Evolutionary conservation across 129 eudicot species (phyloP), one percentile per base, ranked within the genome.

Genomic region (Smallanthus sonchifolius): DNA sequence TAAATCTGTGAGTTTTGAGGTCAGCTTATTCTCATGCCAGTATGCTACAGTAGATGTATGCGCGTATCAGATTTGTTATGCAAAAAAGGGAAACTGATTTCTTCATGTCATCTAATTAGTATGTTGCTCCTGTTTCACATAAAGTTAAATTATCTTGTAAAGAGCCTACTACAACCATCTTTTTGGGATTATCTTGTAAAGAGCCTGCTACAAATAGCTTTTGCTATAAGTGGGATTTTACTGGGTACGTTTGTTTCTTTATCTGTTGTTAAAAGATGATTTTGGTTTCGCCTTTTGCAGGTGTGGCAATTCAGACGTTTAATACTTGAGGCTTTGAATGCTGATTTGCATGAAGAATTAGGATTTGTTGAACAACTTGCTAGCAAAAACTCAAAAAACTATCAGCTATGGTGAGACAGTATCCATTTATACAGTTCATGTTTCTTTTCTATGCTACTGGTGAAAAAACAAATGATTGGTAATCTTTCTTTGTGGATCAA

Each of bases 241-340:
- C 30, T 24, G 30, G 30, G 30, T 24, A 24, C 30, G 1, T 24
- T 24, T 24, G 30, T 24, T 24, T 24, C 1, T 24, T 24, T 47
- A 5, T 32, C 43, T 49, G 10, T 47, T 40, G 71, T 34, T 16
- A 15, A 19, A 48, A 30, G 16, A 38, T 30, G 69, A 75, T 19
- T 34, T 54, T 72, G 20, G 66, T 56, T 61, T 48, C 51, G 63
- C 74, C 24, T 69, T 59, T 60, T 11, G 9, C 79, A 92, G 97
- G 92, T 92, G 35, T 92, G 97, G 97, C 96, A 92, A 78, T 92
- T 92, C 79, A 80, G 97, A 78, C 93, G 97, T 47, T 67, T 89
- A 49, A 74, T 89, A 75, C 88, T 92, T 8, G 96, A 92, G 86
- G 82, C 96, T 56, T 77, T 91, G 38, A 75, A 82, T 78, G 83